A percentile compares a stretch with the other conserved stretches of the same genome.
These are phyloP conservation scores for Scortechinia acanthostroma DNA, from an alignment of 2,329 filamentous ascomycete species.

Conservation along the genomic window DNA sequence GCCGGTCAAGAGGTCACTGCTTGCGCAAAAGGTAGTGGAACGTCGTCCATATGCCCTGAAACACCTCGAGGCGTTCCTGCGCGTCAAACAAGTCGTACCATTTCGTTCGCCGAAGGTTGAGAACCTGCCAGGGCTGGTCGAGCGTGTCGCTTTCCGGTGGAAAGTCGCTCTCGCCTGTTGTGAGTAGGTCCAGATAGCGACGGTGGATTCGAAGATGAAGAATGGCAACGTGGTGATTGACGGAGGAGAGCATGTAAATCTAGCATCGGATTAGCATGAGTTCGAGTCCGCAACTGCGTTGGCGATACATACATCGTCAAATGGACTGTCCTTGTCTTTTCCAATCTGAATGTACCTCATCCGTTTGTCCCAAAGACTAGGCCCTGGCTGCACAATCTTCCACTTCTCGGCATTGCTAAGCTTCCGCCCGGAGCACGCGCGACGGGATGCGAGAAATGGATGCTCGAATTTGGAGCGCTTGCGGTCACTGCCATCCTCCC, in stretches of 20 bases:
- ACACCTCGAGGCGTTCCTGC: conserved; percentile 42
- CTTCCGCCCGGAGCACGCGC: conserved; percentile 22
- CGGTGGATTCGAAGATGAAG: conserved; percentile 47
- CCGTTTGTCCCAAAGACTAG: conserved; percentile 45
- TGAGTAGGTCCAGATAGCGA: conserved; percentile 45
- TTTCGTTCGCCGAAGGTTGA: conserved; percentile 40
- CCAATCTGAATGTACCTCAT: conserved; percentile 48
- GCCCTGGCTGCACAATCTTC: conserved; percentile 39
- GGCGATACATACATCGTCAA: conserved; percentile 39
- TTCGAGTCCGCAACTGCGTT: conserved; percentile 1
- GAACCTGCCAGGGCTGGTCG: conserved; percentile 36
- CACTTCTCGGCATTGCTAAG: conserved; percentile 38
- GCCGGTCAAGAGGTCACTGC: too few species aligned
- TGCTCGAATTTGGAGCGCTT: conserved; percentile 26
- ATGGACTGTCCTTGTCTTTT: conserved; percentile 31
- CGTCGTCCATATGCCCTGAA: conserved; percentile 47
- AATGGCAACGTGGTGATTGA: conserved; percentile 56
- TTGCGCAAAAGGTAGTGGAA: conserved; percentile 16
- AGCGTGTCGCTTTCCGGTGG: conserved; percentile 8
- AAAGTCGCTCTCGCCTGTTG: conserved; percentile 23
- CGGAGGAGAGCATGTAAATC: conserved; percentile 53
- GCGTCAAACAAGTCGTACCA: conserved; percentile 52
- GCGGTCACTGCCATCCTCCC: conserved; percentile 19
- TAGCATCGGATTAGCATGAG: conserved; percentile 14
- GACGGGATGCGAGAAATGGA: conserved; percentile 16